phyloP scores from a whole-genome alignment of 176 grass and related monocot genomes.

The Carex scoparia region DNA sequence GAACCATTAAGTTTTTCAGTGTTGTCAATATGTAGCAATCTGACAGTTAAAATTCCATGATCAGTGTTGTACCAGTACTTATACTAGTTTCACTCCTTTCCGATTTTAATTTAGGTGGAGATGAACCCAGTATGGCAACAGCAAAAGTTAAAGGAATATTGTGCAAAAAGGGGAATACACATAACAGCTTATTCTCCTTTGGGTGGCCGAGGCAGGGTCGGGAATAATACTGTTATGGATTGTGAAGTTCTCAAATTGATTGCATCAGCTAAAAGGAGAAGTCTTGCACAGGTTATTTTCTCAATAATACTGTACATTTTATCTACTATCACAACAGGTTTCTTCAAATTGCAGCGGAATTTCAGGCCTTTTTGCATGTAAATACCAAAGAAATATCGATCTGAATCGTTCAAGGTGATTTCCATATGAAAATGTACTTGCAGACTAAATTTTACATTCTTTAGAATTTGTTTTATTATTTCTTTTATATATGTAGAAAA shows the following conservation, averaged over 20 bases:
- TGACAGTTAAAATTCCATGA: too few species aligned
- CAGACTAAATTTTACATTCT: too few species aligned
- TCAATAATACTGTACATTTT: background rate
- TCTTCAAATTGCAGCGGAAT: background rate
- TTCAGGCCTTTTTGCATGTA: too few species aligned
- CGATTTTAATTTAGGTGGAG: background rate
- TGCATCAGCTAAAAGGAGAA: conserved; percentile 9
- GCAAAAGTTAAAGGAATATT: background rate
- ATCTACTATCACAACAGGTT: background rate
- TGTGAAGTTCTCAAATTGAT: conserved; percentile 29
- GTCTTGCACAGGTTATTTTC: conserved; percentile 3
- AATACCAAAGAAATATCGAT: too few species aligned
- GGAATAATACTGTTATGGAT: background rate
- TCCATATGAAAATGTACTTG: too few species aligned
- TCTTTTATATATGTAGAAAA: too few species aligned
- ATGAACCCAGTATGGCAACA: background rate
- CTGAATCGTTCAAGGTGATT: too few species aligned
- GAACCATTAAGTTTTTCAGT: too few species aligned
- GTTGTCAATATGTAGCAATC: too few species aligned
- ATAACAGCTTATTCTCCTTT: conserved; percentile 21
- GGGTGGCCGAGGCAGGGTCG: background rate
- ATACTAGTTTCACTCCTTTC: too few species aligned
- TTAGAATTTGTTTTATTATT: too few species aligned
- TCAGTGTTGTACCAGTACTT: too few species aligned
- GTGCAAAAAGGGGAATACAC: background rate